phyloP scores from a whole-genome alignment of 2,329 filamentous ascomycete species.

The Fusarium metavorans region DNA sequence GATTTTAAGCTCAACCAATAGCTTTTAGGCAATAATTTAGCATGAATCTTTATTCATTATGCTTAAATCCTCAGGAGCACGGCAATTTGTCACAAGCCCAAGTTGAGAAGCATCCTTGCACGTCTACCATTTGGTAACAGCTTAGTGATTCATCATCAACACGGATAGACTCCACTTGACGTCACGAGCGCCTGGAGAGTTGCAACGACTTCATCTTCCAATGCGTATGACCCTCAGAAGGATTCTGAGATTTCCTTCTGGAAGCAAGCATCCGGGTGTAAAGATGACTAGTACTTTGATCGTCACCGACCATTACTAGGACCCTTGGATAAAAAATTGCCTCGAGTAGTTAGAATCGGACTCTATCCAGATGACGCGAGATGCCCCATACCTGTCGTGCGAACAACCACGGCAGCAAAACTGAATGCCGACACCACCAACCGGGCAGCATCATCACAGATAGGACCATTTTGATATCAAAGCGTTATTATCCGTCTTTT shows the following conservation, averaged over 20 bases:
- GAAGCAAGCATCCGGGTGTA: not conserved
- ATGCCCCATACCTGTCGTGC: not conserved
- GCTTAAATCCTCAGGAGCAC: not conserved
- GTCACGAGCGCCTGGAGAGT: not conserved
- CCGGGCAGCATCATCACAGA: not conserved
- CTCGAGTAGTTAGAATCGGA: not conserved
- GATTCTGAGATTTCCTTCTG: not conserved
- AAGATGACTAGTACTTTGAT: not conserved
- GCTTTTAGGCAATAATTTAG: not conserved
- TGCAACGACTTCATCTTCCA: not conserved
- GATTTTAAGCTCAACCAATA: not conserved
- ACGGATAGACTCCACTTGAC: not conserved
- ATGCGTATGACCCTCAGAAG: not conserved
- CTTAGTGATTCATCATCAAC: not conserved
- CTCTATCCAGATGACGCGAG: not conserved
- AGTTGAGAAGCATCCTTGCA: not conserved
- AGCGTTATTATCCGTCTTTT: not conserved
- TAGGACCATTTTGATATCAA: not conserved
- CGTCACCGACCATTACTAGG: not conserved
- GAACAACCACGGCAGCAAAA: not conserved
- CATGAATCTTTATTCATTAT: not conserved
- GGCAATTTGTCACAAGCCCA: not conserved
- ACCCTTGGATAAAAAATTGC: not conserved
- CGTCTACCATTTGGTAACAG: not conserved
- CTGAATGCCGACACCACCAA: not conserved